Base-by-base conservation (phyloP, 306 rosid species). In the Hippophae rhamnoides region DNA sequence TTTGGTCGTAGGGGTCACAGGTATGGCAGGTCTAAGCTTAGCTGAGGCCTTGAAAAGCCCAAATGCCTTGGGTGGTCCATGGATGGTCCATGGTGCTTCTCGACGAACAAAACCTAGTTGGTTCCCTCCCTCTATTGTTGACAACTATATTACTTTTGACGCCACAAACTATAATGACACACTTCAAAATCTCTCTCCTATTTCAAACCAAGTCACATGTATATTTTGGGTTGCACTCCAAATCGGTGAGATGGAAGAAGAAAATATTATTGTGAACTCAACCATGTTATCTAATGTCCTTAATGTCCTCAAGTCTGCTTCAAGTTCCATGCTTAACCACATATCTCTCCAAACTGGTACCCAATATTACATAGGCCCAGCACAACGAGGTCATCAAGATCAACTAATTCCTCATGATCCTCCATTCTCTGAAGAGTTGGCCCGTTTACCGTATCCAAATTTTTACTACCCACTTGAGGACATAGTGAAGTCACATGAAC, bases 331-430 rank as follows among this genome's bases (percentile, higher is more conserved):
- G 6, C 76, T 80, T 6, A 10, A 5, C 58, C 81, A 80, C 41
- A 56, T 76, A 1, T 66, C 75, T 8, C 6, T 80, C 48, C 75
- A 76, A 65, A 76, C 82, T 2, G 78, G 82, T 0, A 80, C 82
- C 23, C 59, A 73, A 41, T 73, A 73, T 31, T 80, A 76, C 71
- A 67, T 76, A 77, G 79, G 82, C 40, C 85, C 75, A 7, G 48
- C 76, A 13, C 0, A 73, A 25, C 77, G 63, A 2, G 0, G 7
- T 11, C 65, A 0, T 0, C 60, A 59, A 7, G 8, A 2, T 40
- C 18, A 64, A 23, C 72, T 73, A 11, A n/a, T 26, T 7, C 9
- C 40, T 5, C 79, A 67, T 38, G 65, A 69, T 3, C 48, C 79
- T 0, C 79, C 82, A 0, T 80, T 73, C 18, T 27, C 44, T 46